Evolutionary conservation across 2,329 filamentous ascomycete species (phyloP), one percentile per base, ranked within the genome.

Genomic region (Pseudogymnoascus sp.): DNA sequence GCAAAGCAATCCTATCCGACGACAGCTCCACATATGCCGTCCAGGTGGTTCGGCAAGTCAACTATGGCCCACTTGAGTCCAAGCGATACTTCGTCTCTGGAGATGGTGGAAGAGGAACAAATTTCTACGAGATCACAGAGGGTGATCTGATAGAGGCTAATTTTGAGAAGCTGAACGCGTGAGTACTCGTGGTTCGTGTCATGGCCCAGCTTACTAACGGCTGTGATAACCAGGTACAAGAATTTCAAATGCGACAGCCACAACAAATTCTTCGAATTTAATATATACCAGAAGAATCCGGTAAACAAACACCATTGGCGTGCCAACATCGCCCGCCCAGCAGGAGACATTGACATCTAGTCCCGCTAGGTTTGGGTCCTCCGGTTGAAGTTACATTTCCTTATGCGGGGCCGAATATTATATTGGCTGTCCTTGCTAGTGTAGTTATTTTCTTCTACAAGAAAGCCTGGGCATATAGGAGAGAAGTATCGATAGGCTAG

Each of bases 181-280:
- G 68, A 62, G 74, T 72, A 6, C 16, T 11, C 61, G 61, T 47
- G 60, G 16, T 21, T 29, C 4, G 34, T 60, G 39, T 65, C 5
- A 39, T 66, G 3, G 57, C 10, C 40, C 8, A 39, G 6, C 23
- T 23, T 42, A 60, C 29, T 63, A 14, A 42, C 62, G 14, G 1
- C 18, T 1, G 51, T 63, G 47, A 54, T 26, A 59, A 18, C 18
- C 60, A 80, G 77, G 5, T 80, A 74, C 69, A 81, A 80, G 70
- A 81, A 81, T 66, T 81, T 73, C 72, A 77, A 73, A 62, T 81
- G 78, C 63, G 65, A 62, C 1, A 26, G 1, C 1, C 77, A 81
- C 66, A 74, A 80, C 65, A 77, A 74, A 65, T 81, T 80, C 70
- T 81, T 80, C 66, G 79, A 81, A 66, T 23, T 78, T 31, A 81